Base-by-base conservation (phyloP, 306 rosid species). In the Clitoria ternatea region DNA sequence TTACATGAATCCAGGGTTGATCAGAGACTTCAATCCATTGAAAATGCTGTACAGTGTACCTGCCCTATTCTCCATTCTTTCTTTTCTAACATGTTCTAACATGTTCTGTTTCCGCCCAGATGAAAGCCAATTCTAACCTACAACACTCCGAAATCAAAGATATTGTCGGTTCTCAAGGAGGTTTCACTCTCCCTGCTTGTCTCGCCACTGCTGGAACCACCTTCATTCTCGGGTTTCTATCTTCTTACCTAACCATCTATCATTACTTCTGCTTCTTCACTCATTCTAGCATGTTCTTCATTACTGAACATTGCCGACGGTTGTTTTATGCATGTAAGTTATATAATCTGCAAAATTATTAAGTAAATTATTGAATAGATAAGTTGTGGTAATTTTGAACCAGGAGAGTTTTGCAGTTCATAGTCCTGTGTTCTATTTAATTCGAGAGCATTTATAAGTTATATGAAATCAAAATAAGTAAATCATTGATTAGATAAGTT, bases 131-230 rank as follows among this genome's bases (percentile, higher is more conserved):
- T 50, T 37, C 79, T 12, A 61, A 81, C 66, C 82, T 84, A 7
- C 92, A 80, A 44, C 86, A 82, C 50, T 79, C 91, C 1, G 92
- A 87, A 73, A 74, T 91, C 57, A 75, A 57, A 71, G 82, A 89
- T 68, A 85, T 87, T 44, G 88, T 91, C 73, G 79, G 64, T 57
- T 59, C 81, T 0, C 81, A 91, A 53, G 79, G 92, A 67, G 77
- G 78, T 60, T 13, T 69, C 70, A 89, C 85, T 59, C 15, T 84
- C 73, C 86, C 96, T 59, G 78, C 91, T 9, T 89, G 92, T 79
- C 49, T 78, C 18, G 99, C 99, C 60, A 95, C 97, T 56, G 99
- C 97, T 1, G 99, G 92, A 82, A 95, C 96, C 37, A 49, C 96
- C 73, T 87, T 91, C 17, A 24, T 95, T 33, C 52, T 95, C 10